Evolutionary conservation across 2,329 filamentous ascomycete species (phyloP).

Genomic region (Neurospora crassa): DNA sequence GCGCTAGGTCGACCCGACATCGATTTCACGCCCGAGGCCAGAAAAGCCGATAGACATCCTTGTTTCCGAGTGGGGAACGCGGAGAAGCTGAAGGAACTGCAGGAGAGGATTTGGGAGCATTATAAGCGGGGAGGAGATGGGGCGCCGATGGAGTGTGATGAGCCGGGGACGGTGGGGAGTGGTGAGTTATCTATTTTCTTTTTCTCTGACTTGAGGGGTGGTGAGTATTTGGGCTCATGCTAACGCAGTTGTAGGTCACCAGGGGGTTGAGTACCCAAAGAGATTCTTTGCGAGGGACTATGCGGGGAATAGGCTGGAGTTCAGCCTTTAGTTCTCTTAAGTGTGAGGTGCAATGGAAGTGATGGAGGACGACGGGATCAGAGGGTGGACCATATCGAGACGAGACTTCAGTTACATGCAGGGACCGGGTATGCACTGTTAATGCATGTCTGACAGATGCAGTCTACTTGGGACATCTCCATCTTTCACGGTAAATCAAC

Average conservation of each 20-base stretch:
- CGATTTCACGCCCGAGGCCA: constrained; percentile 19
- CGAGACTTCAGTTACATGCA: background rate
- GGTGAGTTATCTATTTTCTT: constrained; percentile 8
- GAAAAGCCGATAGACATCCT: constrained; percentile 40
- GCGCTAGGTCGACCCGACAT: constrained; percentile 29
- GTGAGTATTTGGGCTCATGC: constrained; percentile 10
- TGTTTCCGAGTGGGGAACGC: constrained; percentile 44
- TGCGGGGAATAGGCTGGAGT: constrained; percentile 44
- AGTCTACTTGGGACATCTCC: background rate
- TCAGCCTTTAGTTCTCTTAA: constrained; percentile 26
- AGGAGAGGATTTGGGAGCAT: constrained; percentile 42
- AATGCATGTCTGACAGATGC: background rate
- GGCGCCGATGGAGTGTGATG: constrained; percentile 44
- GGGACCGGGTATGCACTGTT: background rate
- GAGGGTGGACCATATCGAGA: background rate
- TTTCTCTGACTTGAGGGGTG: background rate
- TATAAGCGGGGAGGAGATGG: constrained; percentile 34
- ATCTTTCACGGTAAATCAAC: background rate
- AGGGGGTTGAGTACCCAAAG: constrained; percentile 49
- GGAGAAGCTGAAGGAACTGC: constrained; percentile 38
- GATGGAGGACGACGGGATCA: background rate
- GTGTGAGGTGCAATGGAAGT: background rate
- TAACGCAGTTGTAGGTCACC: constrained; percentile 22
- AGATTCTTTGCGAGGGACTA: constrained; percentile 54
- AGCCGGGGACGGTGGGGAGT: constrained; percentile 35